Evolutionary conservation across 2,329 filamentous ascomycete genomes (phyloP).

Genomic region (Truncatella angustata): DNA sequence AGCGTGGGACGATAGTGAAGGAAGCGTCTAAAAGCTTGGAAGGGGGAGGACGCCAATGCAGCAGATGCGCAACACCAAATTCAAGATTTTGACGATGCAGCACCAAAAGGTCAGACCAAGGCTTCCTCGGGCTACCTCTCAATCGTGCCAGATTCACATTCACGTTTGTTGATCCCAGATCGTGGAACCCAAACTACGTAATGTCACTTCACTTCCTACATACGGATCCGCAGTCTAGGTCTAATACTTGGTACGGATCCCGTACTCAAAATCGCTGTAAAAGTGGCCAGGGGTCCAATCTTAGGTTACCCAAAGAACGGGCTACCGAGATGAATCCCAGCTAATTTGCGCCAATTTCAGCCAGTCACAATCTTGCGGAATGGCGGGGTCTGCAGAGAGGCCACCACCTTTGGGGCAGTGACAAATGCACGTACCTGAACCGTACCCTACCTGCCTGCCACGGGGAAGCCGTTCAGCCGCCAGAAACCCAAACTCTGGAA

Average conservation of each 20-base stretch:
- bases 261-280: not conserved
- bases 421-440: too few species aligned
- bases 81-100: not conserved
- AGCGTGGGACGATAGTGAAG: not conserved
- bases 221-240: not conserved
- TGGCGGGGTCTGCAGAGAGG: not conserved
- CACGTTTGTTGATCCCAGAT: not conserved
- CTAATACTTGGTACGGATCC: not conserved
- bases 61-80: not conserved
- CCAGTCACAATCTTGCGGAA: not conserved
- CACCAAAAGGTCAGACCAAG: not conserved
- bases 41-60: constrained; percentile 8
- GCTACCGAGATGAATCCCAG: not conserved
- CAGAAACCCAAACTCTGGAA: too few species aligned
- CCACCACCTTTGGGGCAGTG: too few species aligned
- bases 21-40: not conserved
- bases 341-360: not conserved
- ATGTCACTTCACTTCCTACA: not conserved
- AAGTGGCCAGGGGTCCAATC: not conserved
- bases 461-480: not conserved
- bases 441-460: too few species aligned
- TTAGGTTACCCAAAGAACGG: not conserved
- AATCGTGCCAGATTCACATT: not conserved
- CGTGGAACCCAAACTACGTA: constrained; percentile 8
- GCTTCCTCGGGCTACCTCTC: not conserved